These are phyloP conservation scores for Oryza meridionalis DNA, from an alignment of 176 grass and related monocot genomes.

Conservation along the genomic window DNA sequence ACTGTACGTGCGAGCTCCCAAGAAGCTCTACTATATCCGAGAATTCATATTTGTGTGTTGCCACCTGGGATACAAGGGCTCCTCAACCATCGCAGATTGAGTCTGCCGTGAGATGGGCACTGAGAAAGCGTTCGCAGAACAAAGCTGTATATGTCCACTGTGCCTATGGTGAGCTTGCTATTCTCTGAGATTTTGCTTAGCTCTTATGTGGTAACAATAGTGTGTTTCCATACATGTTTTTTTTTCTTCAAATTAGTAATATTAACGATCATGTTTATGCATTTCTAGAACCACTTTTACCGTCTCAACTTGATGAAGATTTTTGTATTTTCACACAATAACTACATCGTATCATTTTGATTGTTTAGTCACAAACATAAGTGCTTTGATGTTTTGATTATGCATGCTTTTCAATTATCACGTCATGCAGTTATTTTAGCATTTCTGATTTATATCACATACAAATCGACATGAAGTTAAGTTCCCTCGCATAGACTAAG, in stretches of 20 bases:
- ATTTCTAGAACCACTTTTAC: conserved; percentile 21
- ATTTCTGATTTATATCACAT: background rate
- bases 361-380: background rate
- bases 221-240: background rate
- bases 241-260: conserved; percentile 16
- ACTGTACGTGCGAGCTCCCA: conserved; percentile 96
- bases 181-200: background rate
- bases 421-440: conserved; percentile 22
- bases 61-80: conserved; percentile 87
- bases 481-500: background rate
- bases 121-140: conserved; percentile 64
- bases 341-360: background rate
- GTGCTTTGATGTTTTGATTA: background rate
- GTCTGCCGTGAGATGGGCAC: conserved; percentile 75
- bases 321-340: background rate
- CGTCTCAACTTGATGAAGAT: background rate
- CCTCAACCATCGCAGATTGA: conserved; percentile 76
- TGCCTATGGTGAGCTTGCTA: conserved; percentile 75
- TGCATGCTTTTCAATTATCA: background rate
- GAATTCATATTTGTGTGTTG: conserved; percentile 76
- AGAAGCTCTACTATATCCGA: conserved; percentile 54
- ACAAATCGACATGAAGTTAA: conserved; percentile 5
- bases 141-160: conserved; percentile 88
- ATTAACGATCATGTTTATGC: background rate
- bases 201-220: conserved; percentile 1